Conservation (phyloP, 352 stramenopile genomes). For the Aphanomyces astaci region DNA sequence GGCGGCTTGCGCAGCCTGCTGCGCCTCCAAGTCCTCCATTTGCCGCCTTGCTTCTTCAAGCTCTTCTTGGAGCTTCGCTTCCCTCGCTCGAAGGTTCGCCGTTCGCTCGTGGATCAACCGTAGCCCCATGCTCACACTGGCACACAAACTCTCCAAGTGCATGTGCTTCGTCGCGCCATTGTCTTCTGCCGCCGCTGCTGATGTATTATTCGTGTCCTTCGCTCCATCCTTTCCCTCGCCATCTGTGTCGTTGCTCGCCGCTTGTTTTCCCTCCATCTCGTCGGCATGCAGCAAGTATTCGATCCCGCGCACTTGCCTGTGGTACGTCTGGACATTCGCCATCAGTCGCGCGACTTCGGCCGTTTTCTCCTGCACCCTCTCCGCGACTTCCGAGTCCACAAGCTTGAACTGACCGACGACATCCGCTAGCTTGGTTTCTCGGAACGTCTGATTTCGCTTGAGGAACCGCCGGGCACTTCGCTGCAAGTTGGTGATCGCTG, state of each 20-base stretch:
- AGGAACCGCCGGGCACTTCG: neutral
- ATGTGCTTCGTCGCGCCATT: neutral
- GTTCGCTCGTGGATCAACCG: conserved; percentile 1
- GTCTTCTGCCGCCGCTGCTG: neutral
- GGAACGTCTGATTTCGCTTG: neutral
- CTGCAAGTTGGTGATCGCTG: neutral
- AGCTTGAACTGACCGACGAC: conserved; percentile 1
- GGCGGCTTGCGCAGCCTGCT: neutral
- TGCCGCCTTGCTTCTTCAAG: neutral
- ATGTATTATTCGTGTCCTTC: neutral
- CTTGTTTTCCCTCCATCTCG: neutral
- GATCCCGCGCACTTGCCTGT: neutral
- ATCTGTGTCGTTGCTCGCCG: neutral
- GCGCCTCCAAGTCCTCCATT: neutral
- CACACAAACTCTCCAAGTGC: neutral
- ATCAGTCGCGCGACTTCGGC: neutral
- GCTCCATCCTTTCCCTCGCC: neutral
- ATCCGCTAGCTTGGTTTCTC: neutral
- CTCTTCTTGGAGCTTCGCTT: neutral
- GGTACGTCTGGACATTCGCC: neutral
- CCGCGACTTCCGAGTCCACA: neutral
- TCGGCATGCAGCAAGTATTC: neutral
- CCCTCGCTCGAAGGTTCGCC: neutral
- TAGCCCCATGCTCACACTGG: neutral
- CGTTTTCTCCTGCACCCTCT: neutral